Evolutionary conservation across 208 protist species (phyloP), one percentile per base, ranked within the genome.

Genomic region (Vickermania spadyakhi): DNA sequence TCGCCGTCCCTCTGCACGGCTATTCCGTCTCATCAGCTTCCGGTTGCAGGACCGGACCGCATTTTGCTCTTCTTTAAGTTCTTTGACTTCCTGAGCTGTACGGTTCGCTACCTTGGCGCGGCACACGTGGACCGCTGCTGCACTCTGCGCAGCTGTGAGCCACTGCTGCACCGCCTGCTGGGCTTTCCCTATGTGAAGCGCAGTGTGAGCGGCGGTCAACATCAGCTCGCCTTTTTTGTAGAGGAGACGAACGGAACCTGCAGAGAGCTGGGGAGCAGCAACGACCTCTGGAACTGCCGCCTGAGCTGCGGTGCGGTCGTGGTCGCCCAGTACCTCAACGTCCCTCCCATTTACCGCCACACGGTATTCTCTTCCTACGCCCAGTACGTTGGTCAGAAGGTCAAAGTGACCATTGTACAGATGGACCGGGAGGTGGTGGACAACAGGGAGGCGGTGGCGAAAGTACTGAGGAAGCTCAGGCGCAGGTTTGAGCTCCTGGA

Each of bases 41-140:
- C 77, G 5, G 2, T 56, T 45, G 31, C 73, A 49, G 69, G 66
- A 14, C 58, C 65, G 28, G 72, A 77, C 55, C 73, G 74, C 59
- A 53, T 72, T 7, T 62, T 92, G 28, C 25, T 92, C 25, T 87
- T 92, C 61, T 79, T 92, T 62, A 92, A 92, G 65, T 85, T 77
- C 57, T 92, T 83, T 63, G 73, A 92, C 67, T 72, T 71, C 73
- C 42, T 60, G 7, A 75, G 72, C 28, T 70, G 77, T 57, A 69
- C 72, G 25, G 31, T 88, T 13, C 71, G 65, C 28, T 92, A 85
- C 69, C 49, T 80, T 4, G 79, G 85, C 27, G 77, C 72, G n/a
- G 68, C 69, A 0, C 53, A 84, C 13, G 54, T 92, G 11, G 74
- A 84, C 56, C 53, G 70, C 18, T 52, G 57, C 0, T 70, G 72